These are phyloP conservation scores for Starmera stellimalicola DNA, from an alignment of 1,139 yeast genomes.

Conservation along the genomic window DNA sequence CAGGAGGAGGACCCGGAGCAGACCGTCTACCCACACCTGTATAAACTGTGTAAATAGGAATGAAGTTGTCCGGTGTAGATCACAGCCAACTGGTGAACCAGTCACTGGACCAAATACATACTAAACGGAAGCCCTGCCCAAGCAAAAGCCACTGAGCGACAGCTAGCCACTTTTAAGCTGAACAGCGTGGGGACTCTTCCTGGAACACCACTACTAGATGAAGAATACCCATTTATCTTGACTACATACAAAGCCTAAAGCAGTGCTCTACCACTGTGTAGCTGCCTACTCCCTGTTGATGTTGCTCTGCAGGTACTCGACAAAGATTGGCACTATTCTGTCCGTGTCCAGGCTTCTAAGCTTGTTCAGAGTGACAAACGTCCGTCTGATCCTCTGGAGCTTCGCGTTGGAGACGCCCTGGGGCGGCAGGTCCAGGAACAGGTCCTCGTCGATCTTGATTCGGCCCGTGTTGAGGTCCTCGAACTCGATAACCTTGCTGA, in stretches of 20 bases:
- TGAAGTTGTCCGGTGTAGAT: too few relatives aligned
- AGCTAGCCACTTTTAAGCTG: too few relatives aligned
- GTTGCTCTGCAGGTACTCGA: slow-evolving; percentile 59
- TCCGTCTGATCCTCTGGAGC: slow-evolving; percentile 73
- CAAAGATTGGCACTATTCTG: slow-evolving; percentile 62
- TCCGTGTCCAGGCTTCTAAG: slow-evolving; percentile 60
- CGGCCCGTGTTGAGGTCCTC: slow-evolving; percentile 53
- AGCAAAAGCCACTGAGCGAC: too few relatives aligned
- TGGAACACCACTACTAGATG: too few relatives aligned
- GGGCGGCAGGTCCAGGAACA: slow-evolving; percentile 54
- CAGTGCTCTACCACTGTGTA: neutral
- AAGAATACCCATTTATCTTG: too few relatives aligned
- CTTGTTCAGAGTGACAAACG: slow-evolving; percentile 70
- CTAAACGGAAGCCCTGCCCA: too few relatives aligned
- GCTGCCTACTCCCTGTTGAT: slow-evolving; percentile 13
- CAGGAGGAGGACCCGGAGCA: slow-evolving; percentile 9
- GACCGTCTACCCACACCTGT: slow-evolving; percentile 7
- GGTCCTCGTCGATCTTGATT: slow-evolving; percentile 29
- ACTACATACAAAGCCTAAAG: too few relatives aligned
- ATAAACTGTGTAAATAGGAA: slow-evolving; percentile 2
- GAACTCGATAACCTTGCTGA: slow-evolving; percentile 47
- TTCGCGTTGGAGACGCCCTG: slow-evolving; percentile 61
- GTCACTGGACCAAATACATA: too few relatives aligned
- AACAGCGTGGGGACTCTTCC: too few relatives aligned
- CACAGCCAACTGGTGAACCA: too few relatives aligned